phyloP scores from a whole-genome alignment of 2,329 filamentous ascomycete species.

The Fusarium lyarnte region DNA sequence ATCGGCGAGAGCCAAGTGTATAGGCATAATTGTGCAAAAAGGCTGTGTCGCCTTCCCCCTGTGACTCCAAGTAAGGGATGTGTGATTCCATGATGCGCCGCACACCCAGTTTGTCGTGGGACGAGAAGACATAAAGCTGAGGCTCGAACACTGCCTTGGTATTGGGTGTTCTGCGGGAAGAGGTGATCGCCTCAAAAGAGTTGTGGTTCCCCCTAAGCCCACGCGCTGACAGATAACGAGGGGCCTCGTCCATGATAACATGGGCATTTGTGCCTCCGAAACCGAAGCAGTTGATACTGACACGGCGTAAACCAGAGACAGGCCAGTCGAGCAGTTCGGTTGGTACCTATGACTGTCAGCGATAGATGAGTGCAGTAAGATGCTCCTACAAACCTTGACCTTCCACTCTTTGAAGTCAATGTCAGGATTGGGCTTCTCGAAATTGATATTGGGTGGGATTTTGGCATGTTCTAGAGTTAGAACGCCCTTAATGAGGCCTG shows the following conservation, averaged over 20 bases:
- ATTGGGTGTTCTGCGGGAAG: neutral
- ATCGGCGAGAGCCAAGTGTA: constrained; percentile 57
- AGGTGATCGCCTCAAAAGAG: constrained; percentile 33
- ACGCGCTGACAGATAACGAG: constrained; percentile 51
- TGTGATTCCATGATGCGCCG: constrained; percentile 50
- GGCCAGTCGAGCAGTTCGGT: constrained; percentile 56
- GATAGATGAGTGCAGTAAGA: neutral
- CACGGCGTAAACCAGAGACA: constrained; percentile 54
- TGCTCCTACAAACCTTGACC: constrained; percentile 51
- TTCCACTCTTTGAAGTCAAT: constrained; percentile 59
- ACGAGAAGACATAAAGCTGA: constrained; percentile 56
- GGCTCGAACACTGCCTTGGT: constrained; percentile 19
- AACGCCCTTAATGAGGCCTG: constrained; percentile 63
- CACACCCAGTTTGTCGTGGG: constrained; percentile 55
- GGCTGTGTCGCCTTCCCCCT: neutral
- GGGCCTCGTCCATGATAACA: constrained; percentile 60
- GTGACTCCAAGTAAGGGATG: constrained; percentile 43
- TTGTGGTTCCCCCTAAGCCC: constrained; percentile 51
- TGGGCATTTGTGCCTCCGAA: constrained; percentile 68
- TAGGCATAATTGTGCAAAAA: constrained; percentile 56
- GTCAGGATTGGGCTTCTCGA: constrained; percentile 55
- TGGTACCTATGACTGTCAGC: constrained; percentile 49
- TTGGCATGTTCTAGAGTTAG: constrained; percentile 60
- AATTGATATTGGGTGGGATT: constrained; percentile 64
- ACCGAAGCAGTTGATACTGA: constrained; percentile 66